Percentiles rank a stretch among this genome's conserved stretches.
Conservation (phyloP, 306 rosid genomes). For the Oxytropis ochrocephala region DNA sequence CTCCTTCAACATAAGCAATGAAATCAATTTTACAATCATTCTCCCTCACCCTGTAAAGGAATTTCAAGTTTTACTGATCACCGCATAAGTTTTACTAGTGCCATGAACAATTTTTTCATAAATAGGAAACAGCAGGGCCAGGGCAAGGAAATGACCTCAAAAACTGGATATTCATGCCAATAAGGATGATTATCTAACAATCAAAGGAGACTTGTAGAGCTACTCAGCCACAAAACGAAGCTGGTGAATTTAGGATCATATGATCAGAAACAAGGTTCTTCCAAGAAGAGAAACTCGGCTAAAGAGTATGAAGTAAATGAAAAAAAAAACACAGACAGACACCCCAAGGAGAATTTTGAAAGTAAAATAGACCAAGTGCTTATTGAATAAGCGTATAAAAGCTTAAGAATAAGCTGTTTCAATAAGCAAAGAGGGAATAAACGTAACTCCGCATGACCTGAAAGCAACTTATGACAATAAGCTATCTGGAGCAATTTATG, state of each 20-base stretch:
- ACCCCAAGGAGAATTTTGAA: not conserved
- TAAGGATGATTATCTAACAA: not conserved
- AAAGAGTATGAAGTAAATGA: not conserved
- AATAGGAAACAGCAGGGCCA: not conserved
- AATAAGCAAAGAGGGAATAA: not conserved
- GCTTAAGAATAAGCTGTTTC: not conserved
- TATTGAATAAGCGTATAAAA: not conserved
- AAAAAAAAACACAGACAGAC: not conserved
- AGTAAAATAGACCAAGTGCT: not conserved
- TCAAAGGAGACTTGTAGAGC: not conserved
- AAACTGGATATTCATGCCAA: not conserved
- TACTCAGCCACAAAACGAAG: slow-evolving; percentile 1
- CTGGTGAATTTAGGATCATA: not conserved
- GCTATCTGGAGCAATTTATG: too few species aligned
- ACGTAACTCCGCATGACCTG: not conserved
- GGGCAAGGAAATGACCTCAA: not conserved
- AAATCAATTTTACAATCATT: slow-evolving; percentile 1
- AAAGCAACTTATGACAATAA: not conserved
- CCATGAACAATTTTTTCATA: not conserved
- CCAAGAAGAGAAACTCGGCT: not conserved
- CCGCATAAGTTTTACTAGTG: not conserved
- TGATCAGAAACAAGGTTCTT: not conserved
- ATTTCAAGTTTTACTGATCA: not conserved
- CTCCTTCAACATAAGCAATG: not conserved
- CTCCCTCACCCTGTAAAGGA: not conserved